These are phyloP conservation scores for Fusarium sp. DNA, from an alignment of 2,329 filamentous ascomycete genomes.

Conservation along the genomic window DNA sequence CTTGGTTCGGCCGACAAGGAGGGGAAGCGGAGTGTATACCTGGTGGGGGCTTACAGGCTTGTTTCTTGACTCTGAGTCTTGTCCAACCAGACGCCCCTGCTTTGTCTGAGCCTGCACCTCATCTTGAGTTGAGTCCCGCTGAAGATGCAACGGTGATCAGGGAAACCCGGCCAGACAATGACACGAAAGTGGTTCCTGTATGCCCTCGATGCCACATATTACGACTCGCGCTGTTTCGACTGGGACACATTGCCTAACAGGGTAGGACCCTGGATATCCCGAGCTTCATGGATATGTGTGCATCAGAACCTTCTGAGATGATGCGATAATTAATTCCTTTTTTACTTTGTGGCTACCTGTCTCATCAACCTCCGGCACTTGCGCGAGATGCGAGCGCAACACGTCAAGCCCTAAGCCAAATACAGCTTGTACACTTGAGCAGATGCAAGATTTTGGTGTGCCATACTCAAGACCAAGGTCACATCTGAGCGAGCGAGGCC, in stretches of 20 bases:
- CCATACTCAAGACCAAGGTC: constrained; percentile 15
- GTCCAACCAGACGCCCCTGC: constrained; percentile 25
- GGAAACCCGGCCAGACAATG: constrained; percentile 27
- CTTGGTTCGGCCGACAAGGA: constrained; percentile 35
- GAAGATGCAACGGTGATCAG: constrained; percentile 38
- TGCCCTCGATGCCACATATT: constrained; percentile 15
- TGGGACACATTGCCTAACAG: constrained; percentile 25
- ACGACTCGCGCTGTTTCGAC: constrained; percentile 27
- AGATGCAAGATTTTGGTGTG: constrained; percentile 19
- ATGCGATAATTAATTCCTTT: constrained; percentile 5
- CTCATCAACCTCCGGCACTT: constrained; percentile 20
- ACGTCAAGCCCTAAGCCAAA: constrained; percentile 6
- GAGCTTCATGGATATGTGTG: constrained; percentile 7
- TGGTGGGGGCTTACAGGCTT: constrained; percentile 20
- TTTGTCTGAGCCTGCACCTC: constrained; percentile 26
- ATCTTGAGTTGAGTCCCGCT: constrained; percentile 28
- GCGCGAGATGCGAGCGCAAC: neutral
- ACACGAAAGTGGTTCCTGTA: constrained; percentile 24
- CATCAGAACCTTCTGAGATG: constrained; percentile 2
- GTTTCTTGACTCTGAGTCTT: neutral
- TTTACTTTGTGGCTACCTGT: constrained; percentile 33
- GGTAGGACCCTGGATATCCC: constrained; percentile 37
- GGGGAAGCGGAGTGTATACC: constrained; percentile 29
- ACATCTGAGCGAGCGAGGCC: constrained; percentile 4
- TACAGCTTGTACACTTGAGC: constrained; percentile 3